A percentile compares a stretch with the other conserved stretches of the same genome.
Evolutionary conservation across 805 yeast species (phyloP).

Genomic region (Yarrowia sp.): DNA sequence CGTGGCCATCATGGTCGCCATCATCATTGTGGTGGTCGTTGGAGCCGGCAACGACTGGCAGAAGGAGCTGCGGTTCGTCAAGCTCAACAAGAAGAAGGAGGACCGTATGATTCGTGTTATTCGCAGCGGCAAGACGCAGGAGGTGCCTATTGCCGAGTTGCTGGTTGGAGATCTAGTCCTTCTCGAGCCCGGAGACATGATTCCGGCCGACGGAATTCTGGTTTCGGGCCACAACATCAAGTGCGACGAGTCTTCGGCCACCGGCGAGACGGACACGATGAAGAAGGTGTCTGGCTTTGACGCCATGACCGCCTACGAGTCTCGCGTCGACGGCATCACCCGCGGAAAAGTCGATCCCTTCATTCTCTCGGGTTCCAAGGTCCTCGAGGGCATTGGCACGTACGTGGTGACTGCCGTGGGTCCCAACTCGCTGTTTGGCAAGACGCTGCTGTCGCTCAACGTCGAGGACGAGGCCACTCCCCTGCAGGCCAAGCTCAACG

Average conservation of each 20-base stretch:
- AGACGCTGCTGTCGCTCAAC: slow-evolving; percentile 77
- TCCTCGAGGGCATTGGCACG: slow-evolving; percentile 80
- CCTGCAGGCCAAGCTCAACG: slow-evolving; percentile 73
- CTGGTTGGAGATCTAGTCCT: slow-evolving; percentile 81
- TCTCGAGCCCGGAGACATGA: slow-evolving; percentile 89
- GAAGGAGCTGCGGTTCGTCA: slow-evolving; percentile 89
- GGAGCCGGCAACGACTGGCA: slow-evolving; percentile 97
- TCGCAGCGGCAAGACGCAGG: slow-evolving; percentile 65
- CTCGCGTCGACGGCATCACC: slow-evolving; percentile 34
- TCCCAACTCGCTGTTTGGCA: slow-evolving; percentile 81
- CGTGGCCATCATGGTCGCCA: slow-evolving; percentile 92
- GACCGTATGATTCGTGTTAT: slow-evolving; percentile 74
- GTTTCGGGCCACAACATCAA: slow-evolving; percentile 68
- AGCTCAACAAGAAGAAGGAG: slow-evolving; percentile 83
- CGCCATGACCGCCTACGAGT: slow-evolving; percentile 40
- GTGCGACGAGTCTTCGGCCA: slow-evolving; percentile 87
- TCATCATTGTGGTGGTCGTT: slow-evolving; percentile 83
- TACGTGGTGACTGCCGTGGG: slow-evolving; percentile 92
- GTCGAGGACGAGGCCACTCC: slow-evolving; percentile 85
- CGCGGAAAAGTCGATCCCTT: slow-evolving; percentile 66
- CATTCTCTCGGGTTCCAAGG: slow-evolving; percentile 86
- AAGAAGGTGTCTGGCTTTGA: slow-evolving; percentile 58
- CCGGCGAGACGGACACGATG: slow-evolving; percentile 90
- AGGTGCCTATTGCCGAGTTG: slow-evolving; percentile 69
- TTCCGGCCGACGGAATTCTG: slow-evolving; percentile 84